Conservation (phyloP, 345 rosid genomes). For the Eucalyptus albens region DNA sequence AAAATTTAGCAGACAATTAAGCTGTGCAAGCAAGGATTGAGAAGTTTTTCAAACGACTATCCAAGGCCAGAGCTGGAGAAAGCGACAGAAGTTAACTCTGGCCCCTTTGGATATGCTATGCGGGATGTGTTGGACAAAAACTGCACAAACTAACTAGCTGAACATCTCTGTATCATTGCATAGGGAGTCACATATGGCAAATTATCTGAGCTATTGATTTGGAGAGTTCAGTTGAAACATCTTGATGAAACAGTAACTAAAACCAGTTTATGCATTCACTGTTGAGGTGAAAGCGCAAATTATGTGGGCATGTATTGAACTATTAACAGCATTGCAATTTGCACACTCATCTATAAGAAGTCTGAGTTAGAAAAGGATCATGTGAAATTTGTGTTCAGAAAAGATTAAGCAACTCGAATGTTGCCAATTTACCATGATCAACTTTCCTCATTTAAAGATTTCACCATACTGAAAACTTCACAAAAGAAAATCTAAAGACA, state of each 20-base stretch:
- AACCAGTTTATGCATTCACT: background rate
- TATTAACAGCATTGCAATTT: background rate
- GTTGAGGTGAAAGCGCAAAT: background rate
- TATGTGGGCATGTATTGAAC: background rate
- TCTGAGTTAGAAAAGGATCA: too few relatives aligned
- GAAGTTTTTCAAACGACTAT: background rate
- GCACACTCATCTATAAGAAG: background rate
- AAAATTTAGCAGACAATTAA: background rate
- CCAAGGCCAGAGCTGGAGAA: background rate
- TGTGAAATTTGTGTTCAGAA: too few relatives aligned
- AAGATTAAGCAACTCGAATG: too few relatives aligned
- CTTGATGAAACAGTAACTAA: background rate
- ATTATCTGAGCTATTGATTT: fast-evolving
- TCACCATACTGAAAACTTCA: background rate
- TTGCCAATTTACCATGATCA: background rate
- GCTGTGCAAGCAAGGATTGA: fast-evolving
- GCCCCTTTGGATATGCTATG: background rate
- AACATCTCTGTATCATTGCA: background rate
- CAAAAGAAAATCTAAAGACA: background rate
- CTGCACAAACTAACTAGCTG: background rate
- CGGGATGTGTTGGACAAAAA: background rate
- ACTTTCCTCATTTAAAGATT: background rate
- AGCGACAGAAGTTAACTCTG: background rate
- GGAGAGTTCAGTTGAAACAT: background rate
- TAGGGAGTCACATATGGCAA: background rate